Evolutionary conservation across 208 protist genomes (phyloP).

Genomic region (Leishmania amazonensis): DNA sequence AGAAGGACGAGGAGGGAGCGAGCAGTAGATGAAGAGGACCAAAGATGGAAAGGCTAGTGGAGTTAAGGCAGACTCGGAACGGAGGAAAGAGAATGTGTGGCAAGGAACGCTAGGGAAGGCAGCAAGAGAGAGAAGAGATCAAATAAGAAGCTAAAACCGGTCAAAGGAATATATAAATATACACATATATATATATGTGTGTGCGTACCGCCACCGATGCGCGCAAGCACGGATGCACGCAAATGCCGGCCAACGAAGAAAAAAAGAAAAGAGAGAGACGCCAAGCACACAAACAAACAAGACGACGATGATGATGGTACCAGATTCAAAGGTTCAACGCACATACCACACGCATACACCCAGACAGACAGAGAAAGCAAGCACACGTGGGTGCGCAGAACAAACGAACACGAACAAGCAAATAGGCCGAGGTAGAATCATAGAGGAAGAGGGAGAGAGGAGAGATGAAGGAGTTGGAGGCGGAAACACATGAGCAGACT

Average conservation of each 20-base stretch:
- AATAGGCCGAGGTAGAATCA: too few species aligned
- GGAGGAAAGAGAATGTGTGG: not conserved
- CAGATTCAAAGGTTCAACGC: conserved; percentile 1
- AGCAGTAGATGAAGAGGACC: not conserved
- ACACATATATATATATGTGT: not conserved
- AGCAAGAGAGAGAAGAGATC: conserved; percentile 7
- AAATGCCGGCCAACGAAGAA: conserved; percentile 1
- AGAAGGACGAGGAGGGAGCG: not conserved
- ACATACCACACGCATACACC: not conserved
- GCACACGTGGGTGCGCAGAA: not conserved
- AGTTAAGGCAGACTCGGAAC: not conserved
- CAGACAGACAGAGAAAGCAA: not conserved
- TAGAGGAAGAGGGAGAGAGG: not conserved
- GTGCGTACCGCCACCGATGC: not conserved
- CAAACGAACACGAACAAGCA: not conserved
- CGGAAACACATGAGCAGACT: too few species aligned
- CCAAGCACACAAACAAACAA: conserved; percentile 22
- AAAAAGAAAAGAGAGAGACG: conserved; percentile 15
- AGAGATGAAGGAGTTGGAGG: not conserved
- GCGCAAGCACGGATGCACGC: not conserved
- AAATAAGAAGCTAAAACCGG: conserved; percentile 11
- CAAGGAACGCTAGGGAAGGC: not conserved
- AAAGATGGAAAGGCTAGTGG: not conserved
- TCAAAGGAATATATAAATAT: not conserved
- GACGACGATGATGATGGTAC: conserved; percentile 12